Base-by-base conservation (phyloP, 1,284 basidiomycete genomes). In the Apiotrichum domesticum region DNA sequence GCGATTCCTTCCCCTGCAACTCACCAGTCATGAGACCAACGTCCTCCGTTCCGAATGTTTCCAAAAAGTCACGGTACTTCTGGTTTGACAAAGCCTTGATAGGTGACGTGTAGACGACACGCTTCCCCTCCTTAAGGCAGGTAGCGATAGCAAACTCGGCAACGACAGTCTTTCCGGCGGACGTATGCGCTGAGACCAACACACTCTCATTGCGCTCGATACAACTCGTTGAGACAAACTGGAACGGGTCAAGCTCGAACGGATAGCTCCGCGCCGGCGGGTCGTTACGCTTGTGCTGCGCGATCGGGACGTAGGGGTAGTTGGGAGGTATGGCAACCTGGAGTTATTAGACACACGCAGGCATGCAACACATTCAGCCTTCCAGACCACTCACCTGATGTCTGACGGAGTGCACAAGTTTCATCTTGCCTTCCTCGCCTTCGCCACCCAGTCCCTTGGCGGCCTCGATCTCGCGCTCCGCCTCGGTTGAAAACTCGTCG, bases 61-160 rank as follows among this genome's bases (percentile, higher is more conserved):
- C 93, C 39, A 90, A 80, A 85, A 99, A 90, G 77, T 99, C 96
- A 72, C 96, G 87, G 77, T 96, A 99, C 78, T 98, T 98, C 76
- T 98, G 95, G 75, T 98, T 97, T 69, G 92, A 96, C 63, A 98
- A 80, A 3, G 94, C 92, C 85, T 99, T 99, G 80, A 99, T 99
- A 55, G 96, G 96, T 82, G 89, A 93, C 15, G 96, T 99, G 78
- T 99, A 98, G 60, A 98, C 97, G 59, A 98, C 94, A 75, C 96
- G 83, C 59, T 73, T 65, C n/a, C 74, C 74, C 77, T 97, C 93
- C 68, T 91, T 92, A 64, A 99, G 80, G 80, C 90, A 95, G 70
- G 95, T 92, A 0, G 96, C 96, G 71, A 99, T 98, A 45, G 96
- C 96, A 76, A 98, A 98, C 79, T 99, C 96, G 54, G 96, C 96